Evolutionary conservation across 495 filamentous ascomycete species (phyloP).

Genomic region (Clavariopsis aquatica): DNA sequence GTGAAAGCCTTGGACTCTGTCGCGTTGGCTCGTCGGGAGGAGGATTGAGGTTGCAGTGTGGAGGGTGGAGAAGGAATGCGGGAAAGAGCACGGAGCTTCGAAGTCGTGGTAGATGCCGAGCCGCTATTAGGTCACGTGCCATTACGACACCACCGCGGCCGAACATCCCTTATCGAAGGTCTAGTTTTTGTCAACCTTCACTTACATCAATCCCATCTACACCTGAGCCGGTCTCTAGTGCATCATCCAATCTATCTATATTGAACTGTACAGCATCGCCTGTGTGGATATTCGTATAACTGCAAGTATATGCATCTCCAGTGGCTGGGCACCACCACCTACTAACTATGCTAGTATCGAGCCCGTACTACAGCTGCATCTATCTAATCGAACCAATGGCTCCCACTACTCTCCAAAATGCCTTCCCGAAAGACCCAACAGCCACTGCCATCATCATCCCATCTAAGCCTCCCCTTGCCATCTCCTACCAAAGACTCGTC

Average conservation of each 20-base stretch:
- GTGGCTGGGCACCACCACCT: not conserved
- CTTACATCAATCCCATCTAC: not conserved
- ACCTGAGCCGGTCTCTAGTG: not conserved
- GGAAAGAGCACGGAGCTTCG: not conserved
- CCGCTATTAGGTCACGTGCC: not conserved
- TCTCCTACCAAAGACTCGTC: constrained; percentile 65
- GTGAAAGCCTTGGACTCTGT: no score
- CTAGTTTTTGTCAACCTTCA: not conserved
- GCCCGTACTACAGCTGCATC: not conserved
- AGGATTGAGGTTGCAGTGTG: not conserved
- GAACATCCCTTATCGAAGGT: not conserved
- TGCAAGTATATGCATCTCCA: not conserved
- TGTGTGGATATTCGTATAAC: not conserved
- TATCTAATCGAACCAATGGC: constrained; percentile 11
- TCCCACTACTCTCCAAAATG: constrained; percentile 52
- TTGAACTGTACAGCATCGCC: not conserved
- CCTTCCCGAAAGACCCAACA: constrained; percentile 48
- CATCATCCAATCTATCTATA: not conserved
- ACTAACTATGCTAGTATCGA: not conserved
- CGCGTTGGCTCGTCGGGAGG: not conserved
- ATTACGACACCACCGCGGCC: not conserved
- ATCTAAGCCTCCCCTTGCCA: constrained; percentile 57
- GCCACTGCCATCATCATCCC: constrained; percentile 70
- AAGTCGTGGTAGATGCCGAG: not conserved
- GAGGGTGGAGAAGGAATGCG: not conserved